Conservation (phyloP, 1,139 yeast genomes). For the Pneumocystis wakefieldiae region DNA sequence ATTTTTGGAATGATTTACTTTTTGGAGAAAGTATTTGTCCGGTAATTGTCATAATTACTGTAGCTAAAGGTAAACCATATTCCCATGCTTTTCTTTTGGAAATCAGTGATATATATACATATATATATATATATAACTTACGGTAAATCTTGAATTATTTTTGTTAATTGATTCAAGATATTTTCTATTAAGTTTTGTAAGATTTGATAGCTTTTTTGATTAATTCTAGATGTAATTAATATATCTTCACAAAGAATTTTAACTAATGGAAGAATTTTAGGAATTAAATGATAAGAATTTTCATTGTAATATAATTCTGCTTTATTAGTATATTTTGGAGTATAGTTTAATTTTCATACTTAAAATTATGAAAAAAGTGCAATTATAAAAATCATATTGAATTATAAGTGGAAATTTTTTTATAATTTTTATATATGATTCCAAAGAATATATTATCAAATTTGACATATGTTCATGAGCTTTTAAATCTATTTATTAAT, state of each 20-base stretch:
- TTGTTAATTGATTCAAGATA: neutral
- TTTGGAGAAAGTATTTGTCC: neutral
- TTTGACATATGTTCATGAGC: slow-evolving; percentile 35
- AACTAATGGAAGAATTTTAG: neutral
- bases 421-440: slow-evolving; percentile 37
- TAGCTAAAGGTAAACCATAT: neutral
- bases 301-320: neutral
- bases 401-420: slow-evolving; percentile 51
- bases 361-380: neutral
- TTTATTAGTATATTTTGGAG: neutral
- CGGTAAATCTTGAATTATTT: neutral
- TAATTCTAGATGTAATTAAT: neutral
- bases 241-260: neutral
- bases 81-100: neutral
- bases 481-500: slow-evolving; percentile 34
- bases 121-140: neutral
- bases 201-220: neutral
- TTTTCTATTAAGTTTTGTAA: neutral
- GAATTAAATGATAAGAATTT: neutral
- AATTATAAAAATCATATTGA: slow-evolving; percentile 42
- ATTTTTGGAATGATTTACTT: neutral
- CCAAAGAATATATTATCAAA: slow-evolving; percentile 31
- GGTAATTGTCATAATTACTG: neutral
- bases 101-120: neutral
- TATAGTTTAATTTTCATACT: neutral